These are phyloP conservation scores for Colletotrichum acutatum DNA, from an alignment of 2,329 filamentous ascomycete species.

Conservation along the genomic window DNA sequence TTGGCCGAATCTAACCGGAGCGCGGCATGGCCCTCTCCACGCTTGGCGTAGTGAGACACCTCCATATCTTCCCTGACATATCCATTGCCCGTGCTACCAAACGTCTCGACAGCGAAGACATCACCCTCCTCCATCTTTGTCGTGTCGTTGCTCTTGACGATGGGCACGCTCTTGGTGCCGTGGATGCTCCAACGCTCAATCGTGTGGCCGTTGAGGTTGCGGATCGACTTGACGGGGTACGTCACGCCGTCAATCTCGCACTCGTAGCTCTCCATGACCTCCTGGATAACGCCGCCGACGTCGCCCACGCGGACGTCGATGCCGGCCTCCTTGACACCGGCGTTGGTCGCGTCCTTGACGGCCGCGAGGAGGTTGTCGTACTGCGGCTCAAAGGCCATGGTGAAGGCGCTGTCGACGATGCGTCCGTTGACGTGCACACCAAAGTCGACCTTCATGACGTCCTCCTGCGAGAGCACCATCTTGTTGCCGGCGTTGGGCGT, in stretches of 20 bases:
- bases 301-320: slow-evolving; percentile 83
- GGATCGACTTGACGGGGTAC: slow-evolving; percentile 76
- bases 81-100: slow-evolving; percentile 82
- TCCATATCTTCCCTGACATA: slow-evolving; percentile 83
- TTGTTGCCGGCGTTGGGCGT: slow-evolving; percentile 90
- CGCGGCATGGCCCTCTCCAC: slow-evolving; percentile 78
- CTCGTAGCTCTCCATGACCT: slow-evolving; percentile 83
- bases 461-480: slow-evolving; percentile 74
- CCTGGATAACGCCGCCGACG: slow-evolving; percentile 77
- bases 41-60: slow-evolving; percentile 87
- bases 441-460: slow-evolving; percentile 88
- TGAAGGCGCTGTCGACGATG: slow-evolving; percentile 86
- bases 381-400: slow-evolving; percentile 77
- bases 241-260: slow-evolving; percentile 75
- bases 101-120: slow-evolving; percentile 85
- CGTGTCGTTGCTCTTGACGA: slow-evolving; percentile 79
- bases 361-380: slow-evolving; percentile 82
- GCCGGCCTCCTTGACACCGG: slow-evolving; percentile 80
- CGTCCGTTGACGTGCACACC: slow-evolving; percentile 83
- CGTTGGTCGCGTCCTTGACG: slow-evolving; percentile 82
- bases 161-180: slow-evolving; percentile 82
- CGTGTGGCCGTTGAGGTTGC: slow-evolving; percentile 80
- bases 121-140: slow-evolving; percentile 91
- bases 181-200: slow-evolving; percentile 83
- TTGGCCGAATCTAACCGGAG: slow-evolving; percentile 85